Base-by-base conservation (phyloP, 129 eudicot species). In the Lactuca saligna region DNA sequence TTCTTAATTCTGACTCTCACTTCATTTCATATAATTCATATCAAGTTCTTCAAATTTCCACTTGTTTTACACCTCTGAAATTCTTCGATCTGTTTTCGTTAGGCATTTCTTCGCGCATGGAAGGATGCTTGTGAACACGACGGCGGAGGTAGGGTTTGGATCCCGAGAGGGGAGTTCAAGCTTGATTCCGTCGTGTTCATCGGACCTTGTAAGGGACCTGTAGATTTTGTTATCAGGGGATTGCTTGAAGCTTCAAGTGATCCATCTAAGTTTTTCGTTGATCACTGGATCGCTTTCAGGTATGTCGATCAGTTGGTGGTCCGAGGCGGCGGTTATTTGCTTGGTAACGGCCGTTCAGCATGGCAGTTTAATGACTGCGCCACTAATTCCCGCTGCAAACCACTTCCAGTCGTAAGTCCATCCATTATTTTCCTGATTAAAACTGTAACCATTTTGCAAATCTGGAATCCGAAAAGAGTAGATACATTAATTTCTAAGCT, bases 51-150 rank as follows among this genome's bases (percentile, higher is more conserved):
- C 55, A 14, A 15, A 44, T 38, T 8, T 15, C 13, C 12, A 2
- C 17, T 46, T 50, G 51, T 2, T 10, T 35, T 13, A 3, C 13
- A 53, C 9, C 25, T 25, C 11, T 9, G 12, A 68, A 35, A 0
- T 57, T 66, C n/a, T 57, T 34, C 62, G 41, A 13, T 11, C n/a
- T 25, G 65, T 42, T 39, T 61, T 25, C 0, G 34, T 9, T 9
- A 90, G 93, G 85, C 94, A 17, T 90, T 90, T 78, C 55, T 72
- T 12, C 72, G 34, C 57, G 91, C 97, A 10, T 90, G 97, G 97
- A 37, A 57, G 0, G 85, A 75, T 54, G 97, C 94, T 6, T 90
- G 97, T 54, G 54, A 32, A 1, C 66, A 55, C 31, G 9, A 35
- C 0, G 88, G 82, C 11, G 66, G 35, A 8, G 78, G 77, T 44